Conservation (phyloP, 1,284 basidiomycete species). For the Ceratobasidium sp. region DNA sequence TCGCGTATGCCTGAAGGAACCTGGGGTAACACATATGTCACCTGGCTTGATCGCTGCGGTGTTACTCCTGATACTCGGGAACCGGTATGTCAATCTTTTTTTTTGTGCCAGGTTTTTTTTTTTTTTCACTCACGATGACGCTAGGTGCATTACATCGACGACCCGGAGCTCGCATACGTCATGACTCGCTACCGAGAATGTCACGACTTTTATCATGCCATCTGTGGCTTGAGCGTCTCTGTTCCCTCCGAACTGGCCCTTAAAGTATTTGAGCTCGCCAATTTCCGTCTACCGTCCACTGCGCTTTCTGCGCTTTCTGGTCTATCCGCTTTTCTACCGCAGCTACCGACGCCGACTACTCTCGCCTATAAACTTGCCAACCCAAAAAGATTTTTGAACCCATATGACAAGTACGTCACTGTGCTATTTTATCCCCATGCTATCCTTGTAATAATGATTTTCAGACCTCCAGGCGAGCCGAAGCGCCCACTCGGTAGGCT, state of each 20-base stretch:
- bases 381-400: conserved; percentile 23
- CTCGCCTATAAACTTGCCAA: conserved; percentile 24
- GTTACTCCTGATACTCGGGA: conserved; percentile 96
- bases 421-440: conserved; percentile 27
- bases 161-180: conserved; percentile 93
- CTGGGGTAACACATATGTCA: conserved; percentile 86
- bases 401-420: conserved; percentile 25
- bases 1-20: conserved; percentile 76
- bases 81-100: conserved; percentile 63
- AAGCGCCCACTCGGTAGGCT: conserved; percentile 62
- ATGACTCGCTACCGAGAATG: conserved; percentile 99
- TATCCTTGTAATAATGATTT: conserved; percentile 26
- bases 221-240: conserved; percentile 86
- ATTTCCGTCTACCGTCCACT: conserved; percentile 90
- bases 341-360: conserved; percentile 47
- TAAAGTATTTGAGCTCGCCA: conserved; percentile 94
- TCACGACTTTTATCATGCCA: conserved; percentile 94
- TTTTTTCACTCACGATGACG: conserved; percentile 15
- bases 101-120: neutral
- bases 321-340: conserved; percentile 46
- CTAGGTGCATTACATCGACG: conserved; percentile 92
- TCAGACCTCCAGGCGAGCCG: conserved; percentile 35
- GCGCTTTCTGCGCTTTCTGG: conserved; percentile 80
- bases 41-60: conserved; percentile 88
- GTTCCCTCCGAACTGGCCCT: conserved; percentile 94